Evolutionary conservation across 352 stramenopile genomes (phyloP).

Genomic region (Phytophthora sp.): DNA sequence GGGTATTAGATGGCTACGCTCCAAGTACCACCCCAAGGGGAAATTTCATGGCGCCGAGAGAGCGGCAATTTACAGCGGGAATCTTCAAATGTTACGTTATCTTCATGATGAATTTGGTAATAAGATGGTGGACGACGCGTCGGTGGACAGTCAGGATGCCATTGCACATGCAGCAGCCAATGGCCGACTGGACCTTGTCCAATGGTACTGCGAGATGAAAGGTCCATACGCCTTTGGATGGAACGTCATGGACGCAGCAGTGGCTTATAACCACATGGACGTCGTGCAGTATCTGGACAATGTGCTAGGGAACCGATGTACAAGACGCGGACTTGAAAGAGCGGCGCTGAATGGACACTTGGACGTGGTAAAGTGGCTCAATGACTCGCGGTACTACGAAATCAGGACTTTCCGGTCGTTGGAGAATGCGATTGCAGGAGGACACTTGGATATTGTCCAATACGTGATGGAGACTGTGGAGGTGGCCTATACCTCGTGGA

Average conservation of each 20-base stretch:
- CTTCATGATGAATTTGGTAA: constrained; percentile 43
- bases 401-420: constrained; percentile 43
- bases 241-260: constrained; percentile 50
- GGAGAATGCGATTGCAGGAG: constrained; percentile 49
- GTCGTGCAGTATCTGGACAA: constrained; percentile 44
- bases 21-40: constrained; percentile 40
- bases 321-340: constrained; percentile 43
- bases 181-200: constrained; percentile 41
- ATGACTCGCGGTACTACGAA: constrained; percentile 45
- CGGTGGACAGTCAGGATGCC: constrained; percentile 43
- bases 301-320: constrained; percentile 49
- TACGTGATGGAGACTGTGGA: constrained; percentile 48
- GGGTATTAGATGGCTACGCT: constrained; percentile 39
- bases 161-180: constrained; percentile 42
- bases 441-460: constrained; percentile 45
- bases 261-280: constrained; percentile 48
- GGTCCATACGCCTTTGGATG: constrained; percentile 49
- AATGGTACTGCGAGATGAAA: constrained; percentile 50
- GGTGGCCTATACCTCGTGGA: constrained; percentile 45
- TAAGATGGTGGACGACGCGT: constrained; percentile 44
- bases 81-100: constrained; percentile 42
- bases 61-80: constrained; percentile 42
- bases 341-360: constrained; percentile 43
- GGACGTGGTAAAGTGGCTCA: constrained; percentile 44
- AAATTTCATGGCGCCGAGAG: constrained; percentile 46